Conservation (phyloP, 78 protist genomes). For the Dictyostelium citrinum region DNA sequence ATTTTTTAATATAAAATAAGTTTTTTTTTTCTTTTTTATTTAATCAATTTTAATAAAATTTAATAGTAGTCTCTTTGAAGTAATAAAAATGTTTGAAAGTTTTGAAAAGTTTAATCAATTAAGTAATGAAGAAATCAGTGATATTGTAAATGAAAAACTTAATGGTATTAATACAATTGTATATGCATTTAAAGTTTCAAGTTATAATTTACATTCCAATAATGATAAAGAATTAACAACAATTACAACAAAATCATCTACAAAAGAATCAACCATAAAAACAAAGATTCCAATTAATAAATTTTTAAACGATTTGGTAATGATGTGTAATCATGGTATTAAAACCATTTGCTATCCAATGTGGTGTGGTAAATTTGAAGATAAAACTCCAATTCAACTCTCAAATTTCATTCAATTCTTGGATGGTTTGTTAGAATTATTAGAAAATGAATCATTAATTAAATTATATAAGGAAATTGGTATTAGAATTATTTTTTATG, state of each 20-base stretch:
- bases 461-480: not conserved
- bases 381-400: not conserved
- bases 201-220: not conserved
- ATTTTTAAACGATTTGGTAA: not conserved
- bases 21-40: too few species aligned
- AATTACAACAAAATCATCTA: too few species aligned
- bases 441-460: not conserved
- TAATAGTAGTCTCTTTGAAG: not conserved
- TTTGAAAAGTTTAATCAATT: not conserved
- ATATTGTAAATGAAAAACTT: slow-evolving; percentile 14
- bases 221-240: too few species aligned
- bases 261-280: too few species aligned
- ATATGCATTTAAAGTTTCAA: not conserved
- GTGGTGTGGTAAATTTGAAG: slow-evolving; percentile 30
- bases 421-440: not conserved
- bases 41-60: too few species aligned
- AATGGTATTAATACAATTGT: not conserved
- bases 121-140: not conserved
- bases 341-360: slow-evolving; percentile 33
- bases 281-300: not conserved
- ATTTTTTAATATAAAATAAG: too few species aligned
- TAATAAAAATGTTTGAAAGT: not conserved
- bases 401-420: slow-evolving; percentile 49
- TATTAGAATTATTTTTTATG: slow-evolving; percentile 26
- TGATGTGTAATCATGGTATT: slow-evolving; percentile 20